A percentile compares a stretch with the other conserved stretches of the same genome.
Evolutionary conservation across 352 stramenopile genomes (phyloP).

Genomic region (Pseudoperonospora humuli): DNA sequence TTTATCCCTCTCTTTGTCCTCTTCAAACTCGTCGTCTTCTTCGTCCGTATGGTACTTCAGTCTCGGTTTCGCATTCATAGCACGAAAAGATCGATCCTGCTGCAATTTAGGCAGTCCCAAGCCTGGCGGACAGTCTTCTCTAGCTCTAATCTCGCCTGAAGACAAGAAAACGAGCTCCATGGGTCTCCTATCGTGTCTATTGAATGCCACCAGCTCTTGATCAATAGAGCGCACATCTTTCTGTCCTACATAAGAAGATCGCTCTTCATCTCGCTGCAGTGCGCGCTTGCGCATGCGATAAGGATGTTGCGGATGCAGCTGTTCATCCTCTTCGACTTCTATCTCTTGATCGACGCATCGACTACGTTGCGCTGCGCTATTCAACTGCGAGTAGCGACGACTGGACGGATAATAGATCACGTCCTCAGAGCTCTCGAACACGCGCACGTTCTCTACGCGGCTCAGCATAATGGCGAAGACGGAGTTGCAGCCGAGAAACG

Average conservation of each 20-base stretch:
- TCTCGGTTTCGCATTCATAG: too few relatives aligned
- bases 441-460: slow-evolving; percentile 46
- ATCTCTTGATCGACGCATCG: not conserved
- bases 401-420: slow-evolving; percentile 27
- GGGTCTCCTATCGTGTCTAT: slow-evolving; percentile 8
- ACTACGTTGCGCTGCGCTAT: not conserved
- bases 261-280: slow-evolving; percentile 10
- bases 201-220: not conserved
- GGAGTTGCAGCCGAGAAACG: too few relatives aligned
- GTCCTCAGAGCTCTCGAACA: slow-evolving; percentile 58
- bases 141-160: slow-evolving; percentile 48
- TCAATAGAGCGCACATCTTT: not conserved
- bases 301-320: slow-evolving; percentile 31
- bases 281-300: slow-evolving; percentile 30
- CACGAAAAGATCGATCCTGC: too few relatives aligned
- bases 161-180: slow-evolving; percentile 62
- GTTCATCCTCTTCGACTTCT: slow-evolving; percentile 17
- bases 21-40: not conserved
- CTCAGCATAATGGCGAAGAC: slow-evolving; percentile 35
- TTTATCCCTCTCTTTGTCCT: not conserved
- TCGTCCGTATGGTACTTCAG: slow-evolving; percentile 8
- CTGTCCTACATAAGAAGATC: slow-evolving; percentile 1
- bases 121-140: slow-evolving; percentile 45
- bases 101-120: slow-evolving; percentile 29
- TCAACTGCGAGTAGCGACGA: slow-evolving; percentile 2